Percentiles rank a stretch among this genome's conserved stretches.
phyloP scores from a whole-genome alignment of 108 stramenopile species.

The Skeletonema menzelii region DNA sequence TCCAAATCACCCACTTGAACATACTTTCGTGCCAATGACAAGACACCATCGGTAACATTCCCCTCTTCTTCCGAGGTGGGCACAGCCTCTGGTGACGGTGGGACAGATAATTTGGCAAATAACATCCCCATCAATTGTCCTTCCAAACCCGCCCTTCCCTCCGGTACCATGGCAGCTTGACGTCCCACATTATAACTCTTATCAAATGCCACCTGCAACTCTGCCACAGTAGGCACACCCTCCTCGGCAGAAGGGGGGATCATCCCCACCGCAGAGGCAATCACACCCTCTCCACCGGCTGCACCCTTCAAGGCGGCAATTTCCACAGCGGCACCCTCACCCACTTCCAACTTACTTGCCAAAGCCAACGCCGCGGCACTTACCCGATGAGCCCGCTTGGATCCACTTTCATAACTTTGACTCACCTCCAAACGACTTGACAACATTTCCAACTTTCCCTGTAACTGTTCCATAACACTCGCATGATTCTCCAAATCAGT shows the following conservation, averaged over 20 bases:
- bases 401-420: conserved; percentile 58
- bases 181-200: conserved; percentile 59
- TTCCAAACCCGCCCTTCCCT: conserved; percentile 62
- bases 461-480: conserved; percentile 47
- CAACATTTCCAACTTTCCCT: conserved; percentile 55
- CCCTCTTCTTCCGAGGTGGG: conserved; percentile 63
- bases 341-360: conserved; percentile 62
- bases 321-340: conserved; percentile 59
- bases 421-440: conserved; percentile 61
- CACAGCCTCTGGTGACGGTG: conserved; percentile 66
- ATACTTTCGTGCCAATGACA: conserved; percentile 67
- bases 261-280: conserved; percentile 55
- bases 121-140: conserved; percentile 79
- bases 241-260: conserved; percentile 51
- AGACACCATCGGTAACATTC: conserved; percentile 58
- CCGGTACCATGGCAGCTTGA: conserved; percentile 73
- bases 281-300: conserved; percentile 57
- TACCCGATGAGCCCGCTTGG: conserved; percentile 67
- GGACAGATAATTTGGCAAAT: conserved; percentile 66
- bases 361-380: conserved; percentile 80
- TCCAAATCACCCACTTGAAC: conserved; percentile 79
- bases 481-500: conserved; percentile 59
- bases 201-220: conserved; percentile 75
- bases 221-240: conserved; percentile 71
- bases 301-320: conserved; percentile 66